Evolutionary conservation across 768 basidiomycete species (phyloP).

Genomic region (Tephrocybe sp.): DNA sequence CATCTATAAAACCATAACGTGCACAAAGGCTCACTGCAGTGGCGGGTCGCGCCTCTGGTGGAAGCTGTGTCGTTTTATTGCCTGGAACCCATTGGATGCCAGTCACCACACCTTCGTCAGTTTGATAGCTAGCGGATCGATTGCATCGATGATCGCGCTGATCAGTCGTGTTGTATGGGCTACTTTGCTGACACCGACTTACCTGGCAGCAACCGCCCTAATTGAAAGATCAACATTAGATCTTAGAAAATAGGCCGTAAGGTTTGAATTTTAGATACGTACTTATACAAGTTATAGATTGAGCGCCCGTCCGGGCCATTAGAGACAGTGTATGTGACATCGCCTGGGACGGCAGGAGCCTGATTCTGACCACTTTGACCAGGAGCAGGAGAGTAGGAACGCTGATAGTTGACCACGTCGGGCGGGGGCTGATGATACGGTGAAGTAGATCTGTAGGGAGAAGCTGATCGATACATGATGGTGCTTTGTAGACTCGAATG

Average conservation of each 20-base stretch:
- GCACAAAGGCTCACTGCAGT: slow-evolving; percentile 39
- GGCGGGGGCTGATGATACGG: slow-evolving; percentile 22
- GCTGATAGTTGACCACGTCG: slow-evolving; percentile 11
- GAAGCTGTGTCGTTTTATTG: slow-evolving; percentile 63
- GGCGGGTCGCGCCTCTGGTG: slow-evolving; percentile 59
- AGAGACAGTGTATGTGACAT: slow-evolving; percentile 71
- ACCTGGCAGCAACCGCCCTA: slow-evolving; percentile 78
- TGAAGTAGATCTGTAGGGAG: slow-evolving; percentile 34
- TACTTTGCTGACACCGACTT: slow-evolving; percentile 17
- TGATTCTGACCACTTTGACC: neutral
- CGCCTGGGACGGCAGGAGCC: slow-evolving; percentile 57
- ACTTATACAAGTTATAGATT: slow-evolving; percentile 76
- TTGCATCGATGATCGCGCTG: slow-evolving; percentile 22
- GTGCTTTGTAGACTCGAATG: neutral
- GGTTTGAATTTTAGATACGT: slow-evolving; percentile 24
- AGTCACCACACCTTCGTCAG: slow-evolving; percentile 57
- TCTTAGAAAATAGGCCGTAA: slow-evolving; percentile 8
- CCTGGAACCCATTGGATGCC: slow-evolving; percentile 70
- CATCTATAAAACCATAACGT: neutral
- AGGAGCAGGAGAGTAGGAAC: slow-evolving; percentile 14
- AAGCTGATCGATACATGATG: slow-evolving; percentile 15
- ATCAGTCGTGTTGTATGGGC: neutral
- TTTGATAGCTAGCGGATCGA: slow-evolving; percentile 71
- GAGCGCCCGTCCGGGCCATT: slow-evolving; percentile 58
- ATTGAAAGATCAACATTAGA: slow-evolving; percentile 19